Conservation (phyloP, 768 basidiomycete species). For the Pleurotus tuoliensis region DNA sequence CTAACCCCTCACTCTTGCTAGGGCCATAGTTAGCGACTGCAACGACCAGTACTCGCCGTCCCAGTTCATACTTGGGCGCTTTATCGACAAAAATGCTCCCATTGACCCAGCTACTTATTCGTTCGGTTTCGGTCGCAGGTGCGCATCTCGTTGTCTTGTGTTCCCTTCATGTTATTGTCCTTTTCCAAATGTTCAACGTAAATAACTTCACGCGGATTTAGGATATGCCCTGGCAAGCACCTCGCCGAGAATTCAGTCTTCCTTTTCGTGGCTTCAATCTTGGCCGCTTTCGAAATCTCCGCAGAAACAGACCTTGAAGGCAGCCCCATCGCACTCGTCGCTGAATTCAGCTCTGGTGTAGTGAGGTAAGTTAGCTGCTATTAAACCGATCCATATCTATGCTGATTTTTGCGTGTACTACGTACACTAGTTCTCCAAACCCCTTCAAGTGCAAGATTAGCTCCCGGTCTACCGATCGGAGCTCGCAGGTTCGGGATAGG, state of each 20-base stretch:
- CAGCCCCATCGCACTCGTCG: background rate
- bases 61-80: too few relatives aligned
- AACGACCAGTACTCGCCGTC: too few relatives aligned
- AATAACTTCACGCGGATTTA: background rate
- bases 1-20: too few relatives aligned
- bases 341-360: background rate
- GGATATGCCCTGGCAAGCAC: constrained; percentile 7
- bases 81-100: too few relatives aligned
- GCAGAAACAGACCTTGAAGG: background rate
- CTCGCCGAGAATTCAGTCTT: constrained; percentile 8
- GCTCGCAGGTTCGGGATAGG: too few relatives aligned
- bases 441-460: constrained; percentile 9
- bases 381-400: too few relatives aligned
- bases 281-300: constrained; percentile 9
- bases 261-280: constrained; percentile 2
- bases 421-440: constrained; percentile 1
- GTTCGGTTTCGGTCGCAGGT: too few relatives aligned
- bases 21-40: too few relatives aligned
- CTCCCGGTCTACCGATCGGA: background rate
- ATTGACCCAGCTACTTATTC: too few relatives aligned
- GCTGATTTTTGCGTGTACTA: background rate
- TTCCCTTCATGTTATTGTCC: too few relatives aligned
- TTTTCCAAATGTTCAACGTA: too few relatives aligned
- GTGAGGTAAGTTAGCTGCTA: background rate
- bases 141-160: too few relatives aligned